Percentiles rank a stretch among this genome's conserved stretches.
phyloP scores from a whole-genome alignment of 768 basidiomycete species.

The Termitomyces bulborhizus region DNA sequence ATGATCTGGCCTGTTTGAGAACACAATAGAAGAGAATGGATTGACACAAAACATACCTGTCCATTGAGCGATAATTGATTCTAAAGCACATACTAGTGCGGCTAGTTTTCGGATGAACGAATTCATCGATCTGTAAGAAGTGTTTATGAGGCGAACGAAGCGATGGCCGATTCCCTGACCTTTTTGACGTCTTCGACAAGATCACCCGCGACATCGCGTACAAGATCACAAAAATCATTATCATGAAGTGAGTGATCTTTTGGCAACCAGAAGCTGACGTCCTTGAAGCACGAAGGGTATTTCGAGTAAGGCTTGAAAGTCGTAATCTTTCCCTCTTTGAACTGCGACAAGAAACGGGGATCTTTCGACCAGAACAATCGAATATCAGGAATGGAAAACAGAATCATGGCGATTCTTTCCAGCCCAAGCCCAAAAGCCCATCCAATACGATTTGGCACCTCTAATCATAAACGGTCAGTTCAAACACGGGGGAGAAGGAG shows the following conservation, averaged over 20 bases:
- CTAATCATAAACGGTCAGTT: slow-evolving; percentile 26
- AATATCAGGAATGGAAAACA: slow-evolving; percentile 96
- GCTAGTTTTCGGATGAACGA: slow-evolving; percentile 82
- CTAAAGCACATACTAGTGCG: slow-evolving; percentile 81
- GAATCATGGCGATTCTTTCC: slow-evolving; percentile 96
- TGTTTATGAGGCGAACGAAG: not conserved
- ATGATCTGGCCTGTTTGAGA: slow-evolving; percentile 43
- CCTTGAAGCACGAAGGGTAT: slow-evolving; percentile 90
- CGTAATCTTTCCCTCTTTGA: slow-evolving; percentile 66
- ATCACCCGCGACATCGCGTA: slow-evolving; percentile 90
- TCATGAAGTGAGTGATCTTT: slow-evolving; percentile 63
- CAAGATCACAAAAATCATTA: slow-evolving; percentile 95
- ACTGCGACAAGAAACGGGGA: slow-evolving; percentile 82
- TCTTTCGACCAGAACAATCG: slow-evolving; percentile 96
- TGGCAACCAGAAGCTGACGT: slow-evolving; percentile 90
- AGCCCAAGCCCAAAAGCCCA: slow-evolving; percentile 99
- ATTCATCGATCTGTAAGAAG: slow-evolving; percentile 73
- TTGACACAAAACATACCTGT: slow-evolving; percentile 47
- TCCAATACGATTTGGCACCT: slow-evolving; percentile 76
- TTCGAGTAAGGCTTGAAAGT: slow-evolving; percentile 90
- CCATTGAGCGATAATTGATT: slow-evolving; percentile 95
- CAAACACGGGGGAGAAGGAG: not conserved
- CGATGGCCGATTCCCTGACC: slow-evolving; percentile 35
- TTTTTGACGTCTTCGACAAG: slow-evolving; percentile 85
- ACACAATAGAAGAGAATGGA: not conserved